Conservation (phyloP, 139 green algal species). For the Coelastrella sp. region DNA sequence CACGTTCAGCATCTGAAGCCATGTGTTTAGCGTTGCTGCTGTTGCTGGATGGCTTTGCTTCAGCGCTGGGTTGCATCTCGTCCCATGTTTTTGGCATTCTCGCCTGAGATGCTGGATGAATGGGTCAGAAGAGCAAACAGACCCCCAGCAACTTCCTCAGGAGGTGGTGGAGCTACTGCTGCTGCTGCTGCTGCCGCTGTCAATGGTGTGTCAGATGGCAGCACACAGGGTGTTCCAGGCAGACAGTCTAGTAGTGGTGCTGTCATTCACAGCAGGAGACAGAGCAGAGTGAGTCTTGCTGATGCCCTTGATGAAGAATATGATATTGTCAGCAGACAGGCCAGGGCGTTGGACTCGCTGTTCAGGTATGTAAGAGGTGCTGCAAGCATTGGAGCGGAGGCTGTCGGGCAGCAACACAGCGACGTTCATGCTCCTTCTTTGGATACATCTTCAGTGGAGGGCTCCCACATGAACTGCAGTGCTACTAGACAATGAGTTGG, state of each 20-base stretch:
- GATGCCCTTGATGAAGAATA: not conserved
- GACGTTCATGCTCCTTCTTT: too few species aligned
- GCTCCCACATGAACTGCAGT: too few species aligned
- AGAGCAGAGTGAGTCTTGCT: not conserved
- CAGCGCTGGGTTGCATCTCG: slow-evolving; percentile 48
- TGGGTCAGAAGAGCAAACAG: slow-evolving; percentile 28
- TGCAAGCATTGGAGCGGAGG: too few species aligned
- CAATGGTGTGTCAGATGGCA: not conserved
- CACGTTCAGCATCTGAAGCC: not conserved
- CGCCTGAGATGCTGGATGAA: slow-evolving; percentile 35
- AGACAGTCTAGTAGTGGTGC: not conserved
- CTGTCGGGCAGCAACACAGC: too few species aligned
- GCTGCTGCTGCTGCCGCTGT: not conserved
- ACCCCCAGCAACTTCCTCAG: not conserved
- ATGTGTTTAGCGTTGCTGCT: not conserved
- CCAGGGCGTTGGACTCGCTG: not conserved
- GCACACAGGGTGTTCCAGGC: not conserved
- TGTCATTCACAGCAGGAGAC: not conserved
- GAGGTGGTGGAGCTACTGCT: not conserved
- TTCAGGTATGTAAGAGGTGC: too few species aligned
- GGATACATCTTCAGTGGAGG: too few species aligned
- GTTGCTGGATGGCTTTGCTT: not conserved
- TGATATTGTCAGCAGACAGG: slow-evolving; percentile 43
- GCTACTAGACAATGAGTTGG: too few species aligned
- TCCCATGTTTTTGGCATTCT: slow-evolving; percentile 41